A percentile compares a stretch with the other conserved stretches of the same genome.
Conservation (phyloP, 768 basidiomycete genomes). For the Gloeostereum incarnatum region DNA sequence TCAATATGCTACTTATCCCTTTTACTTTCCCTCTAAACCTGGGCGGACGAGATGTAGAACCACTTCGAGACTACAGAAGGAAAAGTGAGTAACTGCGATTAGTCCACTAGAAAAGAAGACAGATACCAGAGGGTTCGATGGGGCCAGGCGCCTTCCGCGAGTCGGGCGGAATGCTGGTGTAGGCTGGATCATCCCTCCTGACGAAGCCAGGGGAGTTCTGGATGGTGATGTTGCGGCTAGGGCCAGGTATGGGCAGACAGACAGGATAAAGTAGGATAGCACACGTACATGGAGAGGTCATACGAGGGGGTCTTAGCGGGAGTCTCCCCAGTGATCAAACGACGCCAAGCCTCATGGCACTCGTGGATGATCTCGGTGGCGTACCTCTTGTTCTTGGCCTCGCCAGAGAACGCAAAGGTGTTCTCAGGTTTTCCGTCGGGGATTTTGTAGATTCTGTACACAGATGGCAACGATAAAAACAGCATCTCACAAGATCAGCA, state of each 20-base stretch:
- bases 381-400: constrained; percentile 99
- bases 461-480: constrained; percentile 4
- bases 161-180: constrained; percentile 63
- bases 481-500: constrained; percentile 1
- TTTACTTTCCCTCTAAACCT: constrained; percentile 44
- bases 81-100: constrained; percentile 5
- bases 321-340: constrained; percentile 73
- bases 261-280: neutral
- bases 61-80: constrained; percentile 65
- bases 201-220: constrained; percentile 66
- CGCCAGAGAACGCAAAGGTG: constrained; percentile 97
- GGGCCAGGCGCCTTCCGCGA: constrained; percentile 80
- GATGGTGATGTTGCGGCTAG: constrained; percentile 74
- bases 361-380: constrained; percentile 99
- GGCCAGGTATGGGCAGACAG: constrained; percentile 6
- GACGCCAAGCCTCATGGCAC: constrained; percentile 97
- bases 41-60: constrained; percentile 92
- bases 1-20: no score
- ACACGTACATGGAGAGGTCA: constrained; percentile 77
- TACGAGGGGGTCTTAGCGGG: constrained; percentile 63
- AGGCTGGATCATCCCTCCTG: constrained; percentile 49
- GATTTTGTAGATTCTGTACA: constrained; percentile 91
- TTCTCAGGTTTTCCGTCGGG: constrained; percentile 97
- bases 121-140: constrained; percentile 83
- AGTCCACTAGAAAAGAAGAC: neutral